phyloP scores from a whole-genome alignment of 2,329 filamentous ascomycete species.

The Pseudopithomyces maydicus region DNA sequence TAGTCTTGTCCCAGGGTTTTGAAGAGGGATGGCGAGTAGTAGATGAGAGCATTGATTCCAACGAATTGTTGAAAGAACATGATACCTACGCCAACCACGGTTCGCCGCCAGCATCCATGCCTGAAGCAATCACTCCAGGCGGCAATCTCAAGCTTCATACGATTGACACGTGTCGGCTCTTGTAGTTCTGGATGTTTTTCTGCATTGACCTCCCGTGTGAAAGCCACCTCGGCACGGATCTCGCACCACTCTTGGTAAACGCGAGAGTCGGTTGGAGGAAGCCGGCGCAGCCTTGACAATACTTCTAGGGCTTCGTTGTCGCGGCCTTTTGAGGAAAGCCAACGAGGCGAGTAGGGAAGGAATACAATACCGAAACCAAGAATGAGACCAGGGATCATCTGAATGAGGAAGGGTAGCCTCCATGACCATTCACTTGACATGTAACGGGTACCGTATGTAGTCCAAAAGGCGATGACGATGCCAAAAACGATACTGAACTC shows the following conservation, averaged over 20 bases:
- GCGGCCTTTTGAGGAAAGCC: constrained; percentile 51
- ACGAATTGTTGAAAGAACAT: constrained; percentile 54
- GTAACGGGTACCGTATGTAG: constrained; percentile 57
- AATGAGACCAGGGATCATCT: constrained; percentile 49
- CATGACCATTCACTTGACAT: constrained; percentile 51
- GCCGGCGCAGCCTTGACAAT: constrained; percentile 55
- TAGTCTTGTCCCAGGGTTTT: constrained; percentile 63
- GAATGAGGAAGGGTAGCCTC: constrained; percentile 54
- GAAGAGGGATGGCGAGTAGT: constrained; percentile 68
- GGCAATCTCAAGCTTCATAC: constrained; percentile 51
- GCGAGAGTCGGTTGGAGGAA: constrained; percentile 55
- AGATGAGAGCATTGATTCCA: constrained; percentile 55
- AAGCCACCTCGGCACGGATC: constrained; percentile 59
- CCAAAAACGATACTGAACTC: constrained; percentile 54
- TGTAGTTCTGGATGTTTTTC: constrained; percentile 45
- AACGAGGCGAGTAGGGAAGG: constrained; percentile 62
- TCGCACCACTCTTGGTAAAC: constrained; percentile 59
- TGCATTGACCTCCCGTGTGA: constrained; percentile 54
- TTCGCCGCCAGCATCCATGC: constrained; percentile 51
- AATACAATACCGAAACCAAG: constrained; percentile 50
- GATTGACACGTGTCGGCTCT: constrained; percentile 33
- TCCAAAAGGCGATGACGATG: constrained; percentile 60
- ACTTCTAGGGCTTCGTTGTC: constrained; percentile 56
- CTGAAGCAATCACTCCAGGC: constrained; percentile 56
- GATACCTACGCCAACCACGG: constrained; percentile 46